A percentile compares a stretch with the other conserved stretches of the same genome.
phyloP scores from a whole-genome alignment of 257 asterid genomes.

The Ligustrum vulgare region DNA sequence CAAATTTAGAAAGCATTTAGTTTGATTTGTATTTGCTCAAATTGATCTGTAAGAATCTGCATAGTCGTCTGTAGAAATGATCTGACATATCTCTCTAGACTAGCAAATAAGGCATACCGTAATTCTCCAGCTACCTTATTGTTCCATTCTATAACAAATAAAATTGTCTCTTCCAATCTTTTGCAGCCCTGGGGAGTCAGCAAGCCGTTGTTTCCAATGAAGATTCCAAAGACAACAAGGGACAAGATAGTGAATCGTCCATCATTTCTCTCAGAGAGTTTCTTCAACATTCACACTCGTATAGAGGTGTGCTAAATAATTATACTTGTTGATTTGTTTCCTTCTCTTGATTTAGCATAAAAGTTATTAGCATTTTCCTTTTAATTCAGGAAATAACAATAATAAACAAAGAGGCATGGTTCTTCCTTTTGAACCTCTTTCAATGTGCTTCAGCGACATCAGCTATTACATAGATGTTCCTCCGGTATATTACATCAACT shows the following conservation, averaged over 20 bases:
- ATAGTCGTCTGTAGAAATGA: background rate
- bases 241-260: slow-evolving; percentile 35
- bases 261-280: slow-evolving; percentile 50
- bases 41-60: background rate
- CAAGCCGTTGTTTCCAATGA: slow-evolving; percentile 53
- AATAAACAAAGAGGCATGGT: slow-evolving; percentile 70
- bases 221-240: slow-evolving; percentile 32
- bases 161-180: background rate
- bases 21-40: background rate
- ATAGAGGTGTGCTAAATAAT: slow-evolving; percentile 38
- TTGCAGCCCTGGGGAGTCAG: slow-evolving; percentile 70
- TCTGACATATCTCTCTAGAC: background rate
- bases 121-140: background rate
- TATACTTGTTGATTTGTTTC: slow-evolving; percentile 7
- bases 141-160: background rate
- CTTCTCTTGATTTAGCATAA: slow-evolving; percentile 11
- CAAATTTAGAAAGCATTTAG: background rate
- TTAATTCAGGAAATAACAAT: slow-evolving; percentile 45
- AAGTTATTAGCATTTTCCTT: slow-evolving; percentile 22
- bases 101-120: background rate
- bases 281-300: slow-evolving; percentile 65
- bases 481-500: slow-evolving; percentile 46
- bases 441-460: slow-evolving; percentile 74
- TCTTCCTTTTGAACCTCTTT: slow-evolving; percentile 89
- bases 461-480: slow-evolving; percentile 87